Base-by-base conservation (phyloP, 176 grass and related monocot species). In the Urochloa ruziziensis region DNA sequence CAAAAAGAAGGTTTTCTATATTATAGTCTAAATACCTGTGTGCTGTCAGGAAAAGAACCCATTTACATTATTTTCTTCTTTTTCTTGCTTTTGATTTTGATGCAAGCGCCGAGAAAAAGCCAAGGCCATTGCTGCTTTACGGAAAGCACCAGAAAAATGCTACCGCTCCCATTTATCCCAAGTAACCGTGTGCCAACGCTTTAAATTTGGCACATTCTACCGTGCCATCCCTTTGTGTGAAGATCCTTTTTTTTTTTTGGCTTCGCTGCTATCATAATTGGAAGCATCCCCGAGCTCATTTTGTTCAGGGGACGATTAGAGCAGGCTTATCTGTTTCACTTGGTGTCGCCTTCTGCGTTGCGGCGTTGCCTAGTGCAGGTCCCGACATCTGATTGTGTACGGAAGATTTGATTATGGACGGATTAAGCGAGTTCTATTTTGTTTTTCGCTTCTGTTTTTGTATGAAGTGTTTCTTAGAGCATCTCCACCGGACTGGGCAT, bases 301-400 rank as follows among this genome's bases (percentile, higher is more conserved):
- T n/a, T n/a, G n/a, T n/a, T n/a, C n/a, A n/a, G n/a, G n/a, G n/a
- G 42, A 67, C 60, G 48, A 53, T 69, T 57, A 65, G 33, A 69
- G 58, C 69, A 44, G 44, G 24, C 29, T 40, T 44, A 49, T 73
- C 33, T 53, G 54, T 65, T 79, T 53, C 63, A 14, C 4, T 34
- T 18, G 24, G 24, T 23, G 56, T 86, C 84, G 15, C 67, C 62
- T 60, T 63, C 75, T 51, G 70, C 33, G 24, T 59, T 37, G 36
- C 36, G 4, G 3, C 36, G n/a, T n/a, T 85, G 62, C 42, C 37
- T 24, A 33, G 57, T n/a, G 28, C 47, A 43, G 56, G 57, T 36
- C 42, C 39, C 42, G 4, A 8, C 15, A 14, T 68, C 19, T 21
- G 47, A 16, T 66, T 42, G 62, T 47, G 62, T n/a, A 70, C 4